Evolutionary conservation across 1,284 basidiomycete genomes (phyloP), one percentile per base, ranked within the genome.

Genomic region (Abortiporus biennis): DNA sequence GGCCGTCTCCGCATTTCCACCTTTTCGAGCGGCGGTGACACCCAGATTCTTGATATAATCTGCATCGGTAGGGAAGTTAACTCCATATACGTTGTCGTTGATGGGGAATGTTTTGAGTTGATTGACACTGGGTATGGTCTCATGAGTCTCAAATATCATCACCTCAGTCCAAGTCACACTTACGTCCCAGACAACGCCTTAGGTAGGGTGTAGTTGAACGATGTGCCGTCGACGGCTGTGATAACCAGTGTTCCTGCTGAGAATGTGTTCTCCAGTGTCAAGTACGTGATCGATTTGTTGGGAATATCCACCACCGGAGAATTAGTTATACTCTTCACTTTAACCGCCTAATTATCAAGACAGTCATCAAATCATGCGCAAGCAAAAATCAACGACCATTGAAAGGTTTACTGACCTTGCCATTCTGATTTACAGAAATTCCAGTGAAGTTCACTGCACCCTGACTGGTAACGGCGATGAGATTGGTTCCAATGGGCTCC

Each of bases 1-100:
- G 1, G 72, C 66, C 3, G 72, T 74, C 6, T 71, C 72, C 17
- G 72, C 71, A 45, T 74, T 74, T 35, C 72, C 72, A 47, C 72
- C 72, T 72, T 72, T 74, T 24, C 72, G 67, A 35, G 67, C 67
- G 33, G 72, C 58, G 5, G 71, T 68, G 9, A 71, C 59, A 45
- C 72, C 72, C 16, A 74, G 60, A 41, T 66, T 55, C 36, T 67
- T 51, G 44, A 76, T 67, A 51, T 72, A 73, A 35, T 54, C 53
- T 8, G 67, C 65, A 42, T 53, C 59, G 1, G 68, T 63, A 2
- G 72, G 72, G 62, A 69, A 76, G 55, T 74, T 74, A 46, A 74
- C 66, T 27, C 72, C 72, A 43, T 75, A 75, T 35, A 75, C 63
- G 33, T 56, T 54, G 2, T 69, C 65, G 45, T 62, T 66, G 47